Evolutionary conservation across 306 rosid species (phyloP).

Genomic region (Lupinus albus): DNA sequence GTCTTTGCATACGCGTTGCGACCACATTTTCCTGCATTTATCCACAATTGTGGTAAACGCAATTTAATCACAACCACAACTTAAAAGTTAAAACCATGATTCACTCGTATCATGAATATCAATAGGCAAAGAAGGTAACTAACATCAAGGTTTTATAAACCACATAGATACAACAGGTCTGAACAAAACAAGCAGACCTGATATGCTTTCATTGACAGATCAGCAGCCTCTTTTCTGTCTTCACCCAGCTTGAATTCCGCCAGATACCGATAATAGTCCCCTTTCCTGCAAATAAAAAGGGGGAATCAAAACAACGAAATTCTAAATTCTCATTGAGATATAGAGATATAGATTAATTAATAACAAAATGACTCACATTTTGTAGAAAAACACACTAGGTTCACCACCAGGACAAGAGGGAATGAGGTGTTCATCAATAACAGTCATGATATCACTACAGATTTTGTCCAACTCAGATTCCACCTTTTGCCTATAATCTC

Average conservation of each 20-base stretch:
- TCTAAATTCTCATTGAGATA: neutral
- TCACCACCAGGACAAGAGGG: conserved; percentile 51
- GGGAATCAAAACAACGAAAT: conserved; percentile 6
- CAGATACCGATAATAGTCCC: conserved; percentile 62
- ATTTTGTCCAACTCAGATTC: conserved; percentile 57
- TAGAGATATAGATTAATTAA: neutral
- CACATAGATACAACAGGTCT: conserved; percentile 6
- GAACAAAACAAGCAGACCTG: conserved; percentile 47
- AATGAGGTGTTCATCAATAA: conserved; percentile 61
- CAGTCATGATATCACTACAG: conserved; percentile 58
- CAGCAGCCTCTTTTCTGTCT: conserved; percentile 65
- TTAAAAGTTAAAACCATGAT: too few species aligned
- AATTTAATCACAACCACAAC: too few species aligned
- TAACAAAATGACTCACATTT: conserved; percentile 45
- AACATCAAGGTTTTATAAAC: conserved; percentile 19
- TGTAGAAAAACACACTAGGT: conserved; percentile 58
- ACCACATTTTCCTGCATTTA: too few species aligned
- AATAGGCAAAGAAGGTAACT: conserved; percentile 3
- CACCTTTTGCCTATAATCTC: conserved; percentile 54
- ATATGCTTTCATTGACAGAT: conserved; percentile 62
- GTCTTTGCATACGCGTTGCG: too few species aligned
- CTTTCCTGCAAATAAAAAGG: conserved; percentile 53
- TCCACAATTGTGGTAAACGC: too few species aligned
- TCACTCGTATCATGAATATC: neutral
- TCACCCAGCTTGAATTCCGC: conserved; percentile 54